Evolutionary conservation across 805 yeast species (phyloP).

Genomic region (Tetrapisispora nanseiensis): DNA sequence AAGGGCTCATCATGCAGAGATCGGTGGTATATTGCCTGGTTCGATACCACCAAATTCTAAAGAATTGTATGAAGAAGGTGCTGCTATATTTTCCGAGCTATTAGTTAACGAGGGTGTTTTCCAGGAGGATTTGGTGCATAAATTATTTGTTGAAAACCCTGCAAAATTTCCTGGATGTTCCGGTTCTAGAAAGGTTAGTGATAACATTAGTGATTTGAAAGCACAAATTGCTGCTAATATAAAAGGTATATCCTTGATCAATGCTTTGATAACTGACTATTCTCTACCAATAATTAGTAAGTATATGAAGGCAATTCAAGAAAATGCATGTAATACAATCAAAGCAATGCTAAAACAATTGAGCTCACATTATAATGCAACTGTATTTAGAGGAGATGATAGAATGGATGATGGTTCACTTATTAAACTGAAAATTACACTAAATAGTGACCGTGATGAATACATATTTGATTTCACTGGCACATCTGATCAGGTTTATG

Average conservation of each 20-base stretch:
- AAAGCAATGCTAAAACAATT: conserved; percentile 40
- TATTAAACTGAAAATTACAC: conserved; percentile 46
- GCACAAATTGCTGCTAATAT: conserved; percentile 87
- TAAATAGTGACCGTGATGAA: conserved; percentile 41
- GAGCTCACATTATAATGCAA: conserved; percentile 33
- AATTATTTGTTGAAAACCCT: conserved; percentile 59
- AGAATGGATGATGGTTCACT: conserved; percentile 75
- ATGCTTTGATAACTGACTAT: conserved; percentile 52
- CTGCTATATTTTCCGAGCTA: conserved; percentile 69
- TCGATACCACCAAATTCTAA: conserved; percentile 92
- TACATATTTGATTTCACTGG: conserved; percentile 80
- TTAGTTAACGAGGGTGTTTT: conserved; percentile 64
- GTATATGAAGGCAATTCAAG: conserved; percentile 77
- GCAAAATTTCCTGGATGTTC: conserved; percentile 78
- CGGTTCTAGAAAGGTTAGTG: conserved; percentile 77
- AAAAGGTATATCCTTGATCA: conserved; percentile 65
- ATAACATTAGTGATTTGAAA: conserved; percentile 73
- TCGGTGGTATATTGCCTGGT: conserved; percentile 87
- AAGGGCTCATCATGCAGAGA: conserved; percentile 94
- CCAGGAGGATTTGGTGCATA: conserved; percentile 60
- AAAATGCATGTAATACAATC: conserved; percentile 69
- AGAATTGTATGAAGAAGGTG: conserved; percentile 83
- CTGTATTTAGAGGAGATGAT: conserved; percentile 45
- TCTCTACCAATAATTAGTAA: conserved; percentile 47
- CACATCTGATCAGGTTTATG: conserved; percentile 78